Evolutionary conservation across 306 rosid genomes (phyloP), one percentile per base, ranked within the genome.

Genomic region (Rubus idaeus): DNA sequence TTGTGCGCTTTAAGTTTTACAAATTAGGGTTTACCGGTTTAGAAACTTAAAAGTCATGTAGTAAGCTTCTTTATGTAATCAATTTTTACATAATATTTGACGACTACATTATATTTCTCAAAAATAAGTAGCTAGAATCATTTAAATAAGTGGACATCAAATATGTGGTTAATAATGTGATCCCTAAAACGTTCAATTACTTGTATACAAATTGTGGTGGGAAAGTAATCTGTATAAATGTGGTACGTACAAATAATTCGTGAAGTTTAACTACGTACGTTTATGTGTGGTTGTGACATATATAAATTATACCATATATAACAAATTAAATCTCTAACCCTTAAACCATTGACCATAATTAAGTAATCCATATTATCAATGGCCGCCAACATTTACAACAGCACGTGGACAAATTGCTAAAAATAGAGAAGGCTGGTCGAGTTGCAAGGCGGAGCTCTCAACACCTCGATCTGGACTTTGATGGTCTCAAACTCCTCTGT

Each of bases 391-490:
- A 62, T 6, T 16, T 40, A 64, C 70, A 64, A 40, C 70, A 39
- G 12, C 47, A 37, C 5, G 26, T 40, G 20, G 47, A 64, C 70
- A 64, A 40, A 6, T 64, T 8, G 70, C 70, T 26, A 64, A 40
- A 40, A 64, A 8, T 37, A 17, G 47, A 3, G n/a, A 63, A 63
- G 41, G 23, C 26, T 10, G 23, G 47, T 64, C 49, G 49, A 40
- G 13, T 64, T 64, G 12, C 37, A 18, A 64, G 70, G 70, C 70
- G 49, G 70, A 64, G 70, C 70, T 6, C 70, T 64, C 49, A 64
- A 64, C 47, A 64, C 70, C 49, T 17, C 35, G 35, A 30, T 30
- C 10, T 14, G 44, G 68, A 2, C 17, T 62, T 35, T 45, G 49
- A 50, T 50, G 55, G 55, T 50, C 55, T 50, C 18, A 13, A 50